phyloP scores from a whole-genome alignment of 2,329 filamentous ascomycete genomes.

The Penicillium sp. region DNA sequence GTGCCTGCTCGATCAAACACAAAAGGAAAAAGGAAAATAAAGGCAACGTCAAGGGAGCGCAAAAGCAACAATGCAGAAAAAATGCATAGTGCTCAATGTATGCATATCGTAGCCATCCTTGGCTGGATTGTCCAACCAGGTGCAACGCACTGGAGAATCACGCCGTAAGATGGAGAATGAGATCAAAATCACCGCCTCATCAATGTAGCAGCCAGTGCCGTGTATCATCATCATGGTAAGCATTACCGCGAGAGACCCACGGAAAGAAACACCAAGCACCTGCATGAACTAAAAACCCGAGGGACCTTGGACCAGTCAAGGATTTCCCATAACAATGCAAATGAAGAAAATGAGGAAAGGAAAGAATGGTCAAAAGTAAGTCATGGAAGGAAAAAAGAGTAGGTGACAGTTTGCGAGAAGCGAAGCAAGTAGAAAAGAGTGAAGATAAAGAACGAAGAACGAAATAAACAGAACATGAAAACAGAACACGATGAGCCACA shows the following conservation, averaged over 20 bases:
- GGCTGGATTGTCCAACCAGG: slow-evolving; percentile 12
- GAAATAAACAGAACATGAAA: background rate
- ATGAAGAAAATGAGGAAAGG: slow-evolving; percentile 13
- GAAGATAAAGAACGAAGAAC: slow-evolving; percentile 3
- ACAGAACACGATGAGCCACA: background rate
- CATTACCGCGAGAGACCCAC: slow-evolving; percentile 10
- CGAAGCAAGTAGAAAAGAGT: slow-evolving; percentile 1
- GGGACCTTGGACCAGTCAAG: slow-evolving; percentile 22
- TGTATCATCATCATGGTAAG: slow-evolving; percentile 20
- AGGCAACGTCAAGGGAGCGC: slow-evolving; percentile 1
- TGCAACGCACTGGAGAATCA: slow-evolving; percentile 19
- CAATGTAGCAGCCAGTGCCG: slow-evolving; percentile 20
- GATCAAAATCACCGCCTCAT: slow-evolving; percentile 8
- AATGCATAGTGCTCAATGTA: background rate
- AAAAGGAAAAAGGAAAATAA: background rate
- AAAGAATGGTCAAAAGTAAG: background rate
- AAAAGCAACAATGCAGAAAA: slow-evolving; percentile 1
- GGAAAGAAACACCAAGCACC: slow-evolving; percentile 16
- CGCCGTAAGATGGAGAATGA: slow-evolving; percentile 25
- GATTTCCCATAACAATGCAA: slow-evolving; percentile 19
- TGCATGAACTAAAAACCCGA: slow-evolving; percentile 15
- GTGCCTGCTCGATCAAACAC: background rate
- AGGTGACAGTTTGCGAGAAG: slow-evolving; percentile 4
- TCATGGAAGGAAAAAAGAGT: slow-evolving; percentile 4
- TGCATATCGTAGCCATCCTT: slow-evolving; percentile 15